These are phyloP conservation scores for Salix brachista DNA, from an alignment of 345 rosid species.

Conservation along the genomic window DNA sequence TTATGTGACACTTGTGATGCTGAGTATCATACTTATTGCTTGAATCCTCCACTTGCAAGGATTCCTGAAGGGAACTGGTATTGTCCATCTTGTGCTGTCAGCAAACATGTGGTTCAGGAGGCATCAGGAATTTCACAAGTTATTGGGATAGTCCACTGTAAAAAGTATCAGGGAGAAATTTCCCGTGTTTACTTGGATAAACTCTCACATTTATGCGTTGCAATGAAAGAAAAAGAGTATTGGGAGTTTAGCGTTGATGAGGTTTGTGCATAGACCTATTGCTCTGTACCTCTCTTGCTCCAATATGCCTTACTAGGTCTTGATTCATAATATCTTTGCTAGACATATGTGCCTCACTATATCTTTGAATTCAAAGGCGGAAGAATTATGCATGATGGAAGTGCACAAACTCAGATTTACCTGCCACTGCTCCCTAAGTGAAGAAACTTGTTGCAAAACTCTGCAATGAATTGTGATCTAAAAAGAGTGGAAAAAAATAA, in stretches of 20 bases:
- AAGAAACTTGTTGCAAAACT: not conserved
- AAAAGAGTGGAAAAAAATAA: not conserved
- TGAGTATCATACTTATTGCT: slow-evolving; percentile 97
- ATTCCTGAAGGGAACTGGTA: slow-evolving; percentile 99
- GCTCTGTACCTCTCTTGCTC: not conserved
- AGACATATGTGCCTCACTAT: not conserved
- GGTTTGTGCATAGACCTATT: slow-evolving; percentile 45
- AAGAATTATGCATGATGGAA: not conserved
- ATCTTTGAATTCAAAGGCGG: not conserved
- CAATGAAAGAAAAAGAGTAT: slow-evolving; percentile 78
- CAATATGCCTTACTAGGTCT: not conserved
- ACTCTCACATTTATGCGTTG: slow-evolving; percentile 48
- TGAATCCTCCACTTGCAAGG: slow-evolving; percentile 92
- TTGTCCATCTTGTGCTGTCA: slow-evolving; percentile 81
- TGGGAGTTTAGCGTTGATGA: slow-evolving; percentile 75
- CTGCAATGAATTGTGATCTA: not conserved
- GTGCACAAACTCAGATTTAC: not conserved
- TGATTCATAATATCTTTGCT: not conserved
- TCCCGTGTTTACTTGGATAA: slow-evolving; percentile 60
- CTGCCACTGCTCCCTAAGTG: not conserved
- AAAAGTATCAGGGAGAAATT: slow-evolving; percentile 69
- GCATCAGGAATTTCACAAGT: slow-evolving; percentile 43
- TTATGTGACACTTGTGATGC: slow-evolving; percentile 95
- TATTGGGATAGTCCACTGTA: slow-evolving; percentile 37
- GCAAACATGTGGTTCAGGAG: slow-evolving; percentile 47